These are phyloP conservation scores for Lasiosphaeria miniovina DNA, from an alignment of 495 filamentous ascomycete species.

Conservation along the genomic window DNA sequence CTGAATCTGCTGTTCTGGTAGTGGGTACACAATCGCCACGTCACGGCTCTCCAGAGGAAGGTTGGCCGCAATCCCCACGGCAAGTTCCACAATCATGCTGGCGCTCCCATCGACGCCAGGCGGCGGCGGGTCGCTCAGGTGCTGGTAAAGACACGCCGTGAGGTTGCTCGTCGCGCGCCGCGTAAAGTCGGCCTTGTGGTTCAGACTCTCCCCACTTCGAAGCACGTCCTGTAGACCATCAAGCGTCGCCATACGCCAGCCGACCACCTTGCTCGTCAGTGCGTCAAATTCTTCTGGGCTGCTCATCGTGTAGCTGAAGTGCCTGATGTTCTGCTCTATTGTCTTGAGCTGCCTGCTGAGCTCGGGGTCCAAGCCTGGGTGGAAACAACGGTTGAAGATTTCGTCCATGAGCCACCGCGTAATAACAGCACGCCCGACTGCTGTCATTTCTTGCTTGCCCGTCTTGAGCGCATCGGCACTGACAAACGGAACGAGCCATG, in stretches of 20 bases:
- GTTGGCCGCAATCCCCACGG: conserved; percentile 80
- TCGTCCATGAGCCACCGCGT: conserved; percentile 89
- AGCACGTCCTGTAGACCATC: conserved; percentile 81
- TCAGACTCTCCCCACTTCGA: conserved; percentile 57
- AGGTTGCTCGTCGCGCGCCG: conserved; percentile 67
- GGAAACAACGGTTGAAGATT: conserved; percentile 86
- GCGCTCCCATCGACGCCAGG: conserved; percentile 75
- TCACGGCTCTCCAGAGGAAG: conserved; percentile 90
- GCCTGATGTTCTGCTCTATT: conserved; percentile 87
- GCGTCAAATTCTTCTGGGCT: conserved; percentile 89
- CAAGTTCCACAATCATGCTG: conserved; percentile 89
- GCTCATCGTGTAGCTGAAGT: conserved; percentile 61
- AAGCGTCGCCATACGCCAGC: conserved; percentile 90
- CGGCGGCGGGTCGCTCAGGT: conserved; percentile 72
- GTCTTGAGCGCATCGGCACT: conserved; percentile 77
- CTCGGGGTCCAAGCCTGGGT: conserved; percentile 73
- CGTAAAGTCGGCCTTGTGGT: conserved; percentile 63
- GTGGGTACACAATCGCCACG: conserved; percentile 79
- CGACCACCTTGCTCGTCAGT: conserved; percentile 78
- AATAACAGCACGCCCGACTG: conserved; percentile 86
- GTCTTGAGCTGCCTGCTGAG: conserved; percentile 76
- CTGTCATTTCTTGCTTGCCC: conserved; percentile 95
- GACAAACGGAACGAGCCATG: conserved; percentile 73
- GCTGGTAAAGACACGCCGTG: conserved; percentile 62
- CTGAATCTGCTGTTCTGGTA: conserved; percentile 65